Evolutionary conservation across 768 basidiomycete genomes (phyloP), one percentile per base, ranked within the genome.

Genomic region (Favolaschia claudopus): DNA sequence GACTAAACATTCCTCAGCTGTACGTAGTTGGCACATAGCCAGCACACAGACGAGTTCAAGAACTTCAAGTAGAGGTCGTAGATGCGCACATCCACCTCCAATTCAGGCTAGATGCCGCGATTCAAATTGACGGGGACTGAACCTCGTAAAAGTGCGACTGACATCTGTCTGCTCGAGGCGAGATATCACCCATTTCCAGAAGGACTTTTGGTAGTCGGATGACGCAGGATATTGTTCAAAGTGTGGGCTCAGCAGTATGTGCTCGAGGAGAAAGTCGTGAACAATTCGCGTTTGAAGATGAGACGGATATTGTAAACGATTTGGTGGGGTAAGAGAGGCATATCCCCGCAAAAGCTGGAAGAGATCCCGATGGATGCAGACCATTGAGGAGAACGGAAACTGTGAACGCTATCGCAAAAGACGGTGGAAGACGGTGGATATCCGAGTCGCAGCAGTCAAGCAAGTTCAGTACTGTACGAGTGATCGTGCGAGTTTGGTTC

Each of bases 141-240:
- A 48, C 29, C 27, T 39, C 36, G 34, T 34, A 20, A 25, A 13
- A 19, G 28, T 29, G 12, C 20, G 25, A 59, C 33, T 60, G 38
- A 42, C 46, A 74, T 80, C 64, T 79, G 80, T 52, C 13, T 65
- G 66, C 71, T 92, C 91, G 33, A 93, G 74, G 33, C 77, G 69
- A 20, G 70, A 66, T 19, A 92, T 82, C 1, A 76, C 78, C 84
- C 87, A 88, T 72, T 92, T 93, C 90, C 90, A 93, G 68, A 92
- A 93, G 3, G 69, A 58, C 44, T 75, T 75, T 60, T 89, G 89
- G 62, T 89, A 91, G 62, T 83, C 77, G 17, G 64, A 59, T 0
- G 91, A 88, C 0, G 91, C 89, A 5, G 90, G 83, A 65, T 87
- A 91, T 25, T 66, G 64, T 47, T 72, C 64, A 36, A 90, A 81